These are phyloP conservation scores for Plasmodium chabaudi DNA, from an alignment of 169 alveolate species.

Conservation along the genomic window DNA sequence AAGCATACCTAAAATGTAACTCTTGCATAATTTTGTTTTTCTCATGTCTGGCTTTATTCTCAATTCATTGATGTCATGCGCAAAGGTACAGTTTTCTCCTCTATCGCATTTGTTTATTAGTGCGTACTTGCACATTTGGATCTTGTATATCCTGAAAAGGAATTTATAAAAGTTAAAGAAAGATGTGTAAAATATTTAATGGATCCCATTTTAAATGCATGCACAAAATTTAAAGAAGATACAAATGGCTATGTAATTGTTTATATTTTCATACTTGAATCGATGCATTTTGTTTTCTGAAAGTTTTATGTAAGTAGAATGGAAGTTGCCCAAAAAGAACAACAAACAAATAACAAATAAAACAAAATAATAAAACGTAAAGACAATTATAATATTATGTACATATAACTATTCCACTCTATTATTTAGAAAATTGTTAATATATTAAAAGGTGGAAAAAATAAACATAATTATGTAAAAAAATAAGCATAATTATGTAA, in stretches of 20 bases:
- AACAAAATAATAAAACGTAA: not conserved
- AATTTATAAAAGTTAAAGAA: not conserved
- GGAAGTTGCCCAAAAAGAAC: not conserved
- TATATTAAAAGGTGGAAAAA: too few relatives aligned
- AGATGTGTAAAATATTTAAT: not conserved
- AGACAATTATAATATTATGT: too few relatives aligned
- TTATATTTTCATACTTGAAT: slow-evolving; percentile 27
- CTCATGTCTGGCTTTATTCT: slow-evolving; percentile 71
- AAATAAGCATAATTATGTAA: too few relatives aligned
- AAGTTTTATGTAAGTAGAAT: not conserved
- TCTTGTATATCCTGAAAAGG: slow-evolving; percentile 40
- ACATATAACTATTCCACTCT: too few relatives aligned
- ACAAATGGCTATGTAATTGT: not conserved
- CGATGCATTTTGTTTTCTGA: slow-evolving; percentile 44
- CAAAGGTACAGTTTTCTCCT: slow-evolving; percentile 69
- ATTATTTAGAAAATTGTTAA: too few relatives aligned
- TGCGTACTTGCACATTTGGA: slow-evolving; percentile 70
- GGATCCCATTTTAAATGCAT: not conserved
- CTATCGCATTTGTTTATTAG: slow-evolving; percentile 57
- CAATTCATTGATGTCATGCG: slow-evolving; percentile 54
- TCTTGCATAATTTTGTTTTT: slow-evolving; percentile 56
- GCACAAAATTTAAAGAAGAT: not conserved
- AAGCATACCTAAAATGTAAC: slow-evolving; percentile 42
- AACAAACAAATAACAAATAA: not conserved
- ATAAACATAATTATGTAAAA: too few relatives aligned